These are phyloP conservation scores for Cercospora brassicicola DNA, from an alignment of 2,329 filamentous ascomycete genomes.

Conservation along the genomic window DNA sequence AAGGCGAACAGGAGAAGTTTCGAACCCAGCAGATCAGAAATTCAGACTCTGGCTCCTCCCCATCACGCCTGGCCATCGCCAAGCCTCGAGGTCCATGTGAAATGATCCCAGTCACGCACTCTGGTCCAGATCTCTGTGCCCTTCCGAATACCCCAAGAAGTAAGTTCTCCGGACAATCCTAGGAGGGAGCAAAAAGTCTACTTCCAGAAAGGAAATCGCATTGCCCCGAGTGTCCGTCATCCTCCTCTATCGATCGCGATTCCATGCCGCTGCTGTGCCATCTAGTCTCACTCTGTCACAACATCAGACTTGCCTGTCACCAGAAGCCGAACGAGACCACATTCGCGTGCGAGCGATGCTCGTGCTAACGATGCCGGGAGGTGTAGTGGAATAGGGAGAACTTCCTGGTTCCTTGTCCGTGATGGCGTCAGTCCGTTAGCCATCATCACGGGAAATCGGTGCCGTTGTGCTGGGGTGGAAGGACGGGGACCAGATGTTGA, in stretches of 20 bases:
- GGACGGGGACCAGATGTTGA: background rate
- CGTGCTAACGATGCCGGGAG: background rate
- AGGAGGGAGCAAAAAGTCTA: background rate
- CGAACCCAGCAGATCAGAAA: background rate
- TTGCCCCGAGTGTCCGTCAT: background rate
- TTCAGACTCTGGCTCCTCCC: background rate
- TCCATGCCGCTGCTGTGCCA: background rate
- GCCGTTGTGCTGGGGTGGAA: background rate
- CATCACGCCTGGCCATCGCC: background rate
- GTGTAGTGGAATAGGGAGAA: background rate
- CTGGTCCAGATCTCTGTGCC: background rate
- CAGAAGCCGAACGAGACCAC: background rate
- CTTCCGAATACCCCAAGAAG: background rate
- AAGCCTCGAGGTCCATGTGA: background rate
- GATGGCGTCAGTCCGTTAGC: background rate
- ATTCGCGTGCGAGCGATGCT: background rate
- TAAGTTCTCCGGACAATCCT: background rate
- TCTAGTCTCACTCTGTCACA: slow-evolving; percentile 1
- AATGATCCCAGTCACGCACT: background rate
- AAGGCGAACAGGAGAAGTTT: background rate
- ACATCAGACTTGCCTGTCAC: background rate
- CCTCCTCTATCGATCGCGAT: background rate
- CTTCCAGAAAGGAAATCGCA: background rate
- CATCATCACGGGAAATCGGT: background rate
- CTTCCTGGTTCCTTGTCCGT: background rate